Percentiles rank a stretch among this genome's conserved stretches.
Evolutionary conservation across 2,329 filamentous ascomycete species (phyloP).

Genomic region (Aspergillus viridinutans): DNA sequence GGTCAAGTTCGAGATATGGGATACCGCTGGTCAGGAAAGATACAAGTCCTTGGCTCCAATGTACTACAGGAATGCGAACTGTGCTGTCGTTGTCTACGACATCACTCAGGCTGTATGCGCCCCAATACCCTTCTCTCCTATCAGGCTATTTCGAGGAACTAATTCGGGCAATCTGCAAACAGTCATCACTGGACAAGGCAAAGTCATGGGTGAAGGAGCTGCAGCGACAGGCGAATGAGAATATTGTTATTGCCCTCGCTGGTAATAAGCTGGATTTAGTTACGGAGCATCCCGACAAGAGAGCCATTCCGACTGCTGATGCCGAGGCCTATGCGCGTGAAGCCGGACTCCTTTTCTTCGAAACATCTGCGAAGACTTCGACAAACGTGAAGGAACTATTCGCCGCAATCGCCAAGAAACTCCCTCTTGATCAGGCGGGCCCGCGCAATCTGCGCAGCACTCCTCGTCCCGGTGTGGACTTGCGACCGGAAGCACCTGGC

Average conservation of each 20-base stretch:
- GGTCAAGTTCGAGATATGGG: constrained; percentile 99
- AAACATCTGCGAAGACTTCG: constrained; percentile 95
- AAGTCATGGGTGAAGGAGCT: constrained; percentile 99
- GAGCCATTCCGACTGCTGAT: constrained; percentile 81
- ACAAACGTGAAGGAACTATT: constrained; percentile 96
- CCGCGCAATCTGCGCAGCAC: constrained; percentile 73
- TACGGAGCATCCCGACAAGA: constrained; percentile 90
- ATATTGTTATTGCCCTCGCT: constrained; percentile 96
- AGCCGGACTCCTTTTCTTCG: constrained; percentile 92
- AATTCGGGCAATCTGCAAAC: constrained; percentile 12
- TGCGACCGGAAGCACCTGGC: constrained; percentile 58
- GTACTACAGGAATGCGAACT: constrained; percentile 99
- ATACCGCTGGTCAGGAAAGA: constrained; percentile 95
- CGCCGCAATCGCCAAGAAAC: constrained; percentile 95
- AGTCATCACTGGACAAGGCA: constrained; percentile 97
- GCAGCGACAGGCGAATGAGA: constrained; percentile 97
- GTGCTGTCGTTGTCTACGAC: constrained; percentile 97
- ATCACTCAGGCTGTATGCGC: constrained; percentile 91
- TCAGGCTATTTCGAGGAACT: constrained; percentile 7
- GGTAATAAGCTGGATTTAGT: constrained; percentile 98
- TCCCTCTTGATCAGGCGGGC: constrained; percentile 93
- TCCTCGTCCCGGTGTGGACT: constrained; percentile 61
- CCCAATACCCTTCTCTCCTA: constrained; percentile 2
- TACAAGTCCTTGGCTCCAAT: constrained; percentile 99
- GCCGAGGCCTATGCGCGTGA: constrained; percentile 94